These are phyloP conservation scores for Isoetes taiwanensis DNA, from an alignment of 75 land plant genomes.

Conservation along the genomic window DNA sequence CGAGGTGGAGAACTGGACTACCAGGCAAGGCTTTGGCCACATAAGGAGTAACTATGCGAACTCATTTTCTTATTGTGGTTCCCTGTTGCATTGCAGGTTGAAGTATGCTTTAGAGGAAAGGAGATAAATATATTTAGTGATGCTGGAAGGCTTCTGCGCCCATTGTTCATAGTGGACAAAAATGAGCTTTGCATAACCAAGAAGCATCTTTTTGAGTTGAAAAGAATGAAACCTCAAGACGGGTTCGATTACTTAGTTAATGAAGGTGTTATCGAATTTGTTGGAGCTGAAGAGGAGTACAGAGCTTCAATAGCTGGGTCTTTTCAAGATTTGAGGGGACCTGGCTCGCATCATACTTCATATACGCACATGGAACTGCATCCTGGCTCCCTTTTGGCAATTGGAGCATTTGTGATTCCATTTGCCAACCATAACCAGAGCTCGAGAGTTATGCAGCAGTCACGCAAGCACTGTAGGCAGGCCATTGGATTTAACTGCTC, in stretches of 20 bases:
- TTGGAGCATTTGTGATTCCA: constrained; percentile 75
- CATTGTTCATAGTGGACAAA: constrained; percentile 60
- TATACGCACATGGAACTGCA: constrained; percentile 81
- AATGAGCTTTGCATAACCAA: no score
- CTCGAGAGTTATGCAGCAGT: constrained; percentile 51
- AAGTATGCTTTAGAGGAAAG: constrained; percentile 48
- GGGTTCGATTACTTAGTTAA: no score
- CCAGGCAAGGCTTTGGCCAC: no score
- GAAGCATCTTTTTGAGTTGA: no score
- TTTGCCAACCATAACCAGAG: constrained; percentile 84
- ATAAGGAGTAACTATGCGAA: no score
- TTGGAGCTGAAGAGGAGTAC: constrained; percentile 86
- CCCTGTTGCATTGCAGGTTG: constrained; percentile 60
- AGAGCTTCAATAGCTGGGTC: constrained; percentile 48
- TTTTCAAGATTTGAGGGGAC: constrained; percentile 29
- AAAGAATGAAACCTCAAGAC: no score
- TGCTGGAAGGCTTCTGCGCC: constrained; percentile 79
- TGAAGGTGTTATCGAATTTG: constrained; percentile 49
- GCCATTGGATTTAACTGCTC: constrained; percentile 82
- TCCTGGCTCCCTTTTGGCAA: constrained; percentile 58
- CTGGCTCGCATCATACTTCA: no score
- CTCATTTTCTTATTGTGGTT: no score
- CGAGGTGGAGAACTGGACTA: no score
- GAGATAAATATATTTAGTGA: constrained; percentile 71
- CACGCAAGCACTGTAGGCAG: constrained; percentile 82